A percentile compares a stretch with the other conserved stretches of the same genome.
Conservation (phyloP, 2,329 filamentous ascomycete genomes). For the Stenocarpella maydis region DNA sequence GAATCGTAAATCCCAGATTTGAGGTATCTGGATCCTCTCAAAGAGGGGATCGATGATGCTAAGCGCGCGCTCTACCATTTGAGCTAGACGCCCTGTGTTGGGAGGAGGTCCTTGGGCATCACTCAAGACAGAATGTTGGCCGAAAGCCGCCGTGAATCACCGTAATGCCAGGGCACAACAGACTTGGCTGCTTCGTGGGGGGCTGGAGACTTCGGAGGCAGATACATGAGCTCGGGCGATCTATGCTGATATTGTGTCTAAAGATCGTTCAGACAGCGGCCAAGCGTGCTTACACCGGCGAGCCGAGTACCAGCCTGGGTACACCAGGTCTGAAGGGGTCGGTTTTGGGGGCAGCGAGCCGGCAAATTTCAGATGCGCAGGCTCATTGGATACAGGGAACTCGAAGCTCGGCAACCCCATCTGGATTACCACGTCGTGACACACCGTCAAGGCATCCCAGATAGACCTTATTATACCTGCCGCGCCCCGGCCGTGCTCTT, state of each 20-base stretch:
- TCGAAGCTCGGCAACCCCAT: slow-evolving; percentile 30
- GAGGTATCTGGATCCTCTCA: too few relatives aligned
- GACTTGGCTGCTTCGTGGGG: too few relatives aligned
- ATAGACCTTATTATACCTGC: background rate
- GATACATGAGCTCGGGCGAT: background rate
- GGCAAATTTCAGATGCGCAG: slow-evolving; percentile 26
- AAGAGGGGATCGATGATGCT: background rate
- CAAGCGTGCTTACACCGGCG: too few relatives aligned
- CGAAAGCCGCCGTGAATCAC: background rate
- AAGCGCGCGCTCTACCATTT: slow-evolving; percentile 32
- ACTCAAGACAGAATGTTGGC: accelerated
- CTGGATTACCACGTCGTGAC: slow-evolving; percentile 30
- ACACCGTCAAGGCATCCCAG: slow-evolving; percentile 25
- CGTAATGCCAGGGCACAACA: background rate
- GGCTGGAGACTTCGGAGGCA: too few relatives aligned
- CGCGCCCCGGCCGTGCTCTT: background rate
- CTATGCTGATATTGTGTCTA: background rate
- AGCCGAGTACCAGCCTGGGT: slow-evolving; percentile 58
- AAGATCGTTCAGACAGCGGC: too few relatives aligned
- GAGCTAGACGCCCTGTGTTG: slow-evolving; percentile 30
- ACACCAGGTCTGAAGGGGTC: slow-evolving; percentile 41
- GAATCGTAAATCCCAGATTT: too few relatives aligned
- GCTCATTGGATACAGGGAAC: slow-evolving; percentile 22
- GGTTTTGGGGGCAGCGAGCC: slow-evolving; percentile 44
- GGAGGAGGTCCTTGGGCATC: accelerated